These are phyloP conservation scores for Diaporthe ilicicola DNA, from an alignment of 2,329 filamentous ascomycete genomes.

Conservation along the genomic window DNA sequence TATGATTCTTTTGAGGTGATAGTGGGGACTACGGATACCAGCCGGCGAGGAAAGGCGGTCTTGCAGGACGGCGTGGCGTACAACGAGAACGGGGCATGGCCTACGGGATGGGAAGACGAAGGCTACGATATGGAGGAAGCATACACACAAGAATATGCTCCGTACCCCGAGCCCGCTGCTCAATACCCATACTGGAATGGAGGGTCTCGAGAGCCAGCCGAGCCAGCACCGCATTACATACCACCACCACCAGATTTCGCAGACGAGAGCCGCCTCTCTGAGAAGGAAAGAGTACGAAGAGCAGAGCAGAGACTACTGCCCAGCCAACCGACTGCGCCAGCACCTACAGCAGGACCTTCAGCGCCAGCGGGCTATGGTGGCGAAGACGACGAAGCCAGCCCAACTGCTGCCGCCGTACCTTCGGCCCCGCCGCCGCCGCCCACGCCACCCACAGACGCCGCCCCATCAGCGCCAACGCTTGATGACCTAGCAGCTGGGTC, in stretches of 20 bases:
- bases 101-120: constrained; percentile 33
- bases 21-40: constrained; percentile 85
- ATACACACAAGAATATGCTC: constrained; percentile 34
- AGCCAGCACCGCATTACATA: constrained; percentile 56
- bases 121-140: constrained; percentile 31
- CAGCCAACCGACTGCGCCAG: constrained; percentile 71
- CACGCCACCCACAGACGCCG: constrained; percentile 1
- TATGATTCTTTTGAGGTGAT: constrained; percentile 86
- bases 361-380: constrained; percentile 45
- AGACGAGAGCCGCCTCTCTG: constrained; percentile 71
- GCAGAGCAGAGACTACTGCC: constrained; percentile 84
- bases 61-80: constrained; percentile 36
- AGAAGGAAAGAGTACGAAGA: constrained; percentile 81
- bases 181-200: constrained; percentile 46
- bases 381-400: constrained; percentile 52
- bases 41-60: constrained; percentile 53
- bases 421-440: constrained; percentile 20
- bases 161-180: constrained; percentile 35
- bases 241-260: constrained; percentile 69
- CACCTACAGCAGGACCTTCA: constrained; percentile 40
- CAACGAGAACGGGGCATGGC: constrained; percentile 37
- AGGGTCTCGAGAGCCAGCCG: constrained; percentile 40
- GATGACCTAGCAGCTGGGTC: constrained; percentile 49
- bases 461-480: constrained; percentile 53
- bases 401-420: constrained; percentile 36